These are phyloP conservation scores for Aegilops tauschii DNA, from an alignment of 176 grass and related monocot genomes.

Conservation along the genomic window DNA sequence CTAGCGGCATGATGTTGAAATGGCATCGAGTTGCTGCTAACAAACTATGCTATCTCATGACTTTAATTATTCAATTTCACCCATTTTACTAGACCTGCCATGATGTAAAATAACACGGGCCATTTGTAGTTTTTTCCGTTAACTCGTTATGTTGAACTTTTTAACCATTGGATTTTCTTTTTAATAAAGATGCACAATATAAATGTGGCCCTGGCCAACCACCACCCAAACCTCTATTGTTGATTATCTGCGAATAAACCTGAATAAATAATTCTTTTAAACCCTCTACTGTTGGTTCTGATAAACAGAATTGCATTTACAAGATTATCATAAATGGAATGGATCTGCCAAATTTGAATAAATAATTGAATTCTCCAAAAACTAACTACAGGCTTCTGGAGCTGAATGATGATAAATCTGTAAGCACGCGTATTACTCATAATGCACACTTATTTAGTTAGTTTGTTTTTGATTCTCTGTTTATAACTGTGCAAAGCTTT, in stretches of 20 bases:
- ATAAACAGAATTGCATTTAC: slow-evolving; percentile 13
- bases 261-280: too few species aligned
- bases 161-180: background rate
- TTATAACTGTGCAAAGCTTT: background rate
- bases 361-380: background rate
- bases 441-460: background rate
- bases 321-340: slow-evolving; percentile 20
- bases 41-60: background rate
- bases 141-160: background rate
- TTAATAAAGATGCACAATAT: background rate
- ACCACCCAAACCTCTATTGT: background rate
- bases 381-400: background rate
- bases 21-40: background rate
- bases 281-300: slow-evolving; percentile 6
- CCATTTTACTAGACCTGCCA: slow-evolving; percentile 2
- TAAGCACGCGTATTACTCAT: background rate
- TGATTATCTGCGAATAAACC: background rate
- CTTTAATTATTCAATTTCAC: slow-evolving; percentile 1
- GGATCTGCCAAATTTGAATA: slow-evolving; percentile 23
- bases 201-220: background rate
- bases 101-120: background rate
- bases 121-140: background rate
- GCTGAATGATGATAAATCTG: background rate
- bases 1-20: background rate
- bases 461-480: slow-evolving; percentile 2